Evolutionary conservation across 1,284 basidiomycete species (phyloP).

Genomic region (Boletellus deceptivus): DNA sequence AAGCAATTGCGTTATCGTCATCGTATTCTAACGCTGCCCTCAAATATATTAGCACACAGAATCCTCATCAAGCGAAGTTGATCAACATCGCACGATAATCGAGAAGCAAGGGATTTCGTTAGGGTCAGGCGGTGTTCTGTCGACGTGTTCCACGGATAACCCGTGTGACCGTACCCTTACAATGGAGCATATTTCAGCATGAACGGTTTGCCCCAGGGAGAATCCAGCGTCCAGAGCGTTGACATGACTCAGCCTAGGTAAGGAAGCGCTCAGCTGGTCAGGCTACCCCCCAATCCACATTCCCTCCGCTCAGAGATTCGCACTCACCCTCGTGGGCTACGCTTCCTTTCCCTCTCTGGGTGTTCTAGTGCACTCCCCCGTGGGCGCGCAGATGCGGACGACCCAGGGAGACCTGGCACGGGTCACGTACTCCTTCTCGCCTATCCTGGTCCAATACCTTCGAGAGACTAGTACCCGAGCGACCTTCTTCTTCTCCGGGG

Average conservation of each 20-base stretch:
- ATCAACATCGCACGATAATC: constrained; percentile 19
- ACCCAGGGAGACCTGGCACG: neutral
- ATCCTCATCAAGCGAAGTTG: constrained; percentile 26
- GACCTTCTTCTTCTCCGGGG: constrained; percentile 4
- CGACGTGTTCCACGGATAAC: neutral
- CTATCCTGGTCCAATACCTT: neutral
- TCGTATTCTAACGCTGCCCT: constrained; percentile 20
- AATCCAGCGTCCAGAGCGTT: too few species aligned
- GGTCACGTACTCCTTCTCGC: constrained; percentile 11
- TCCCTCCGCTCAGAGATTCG: neutral
- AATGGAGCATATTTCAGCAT: neutral
- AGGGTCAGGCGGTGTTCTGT: neutral
- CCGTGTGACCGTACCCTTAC: neutral
- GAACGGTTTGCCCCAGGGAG: neutral
- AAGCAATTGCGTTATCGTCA: constrained; percentile 24
- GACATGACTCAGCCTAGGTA: too few species aligned
- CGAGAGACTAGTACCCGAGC: neutral
- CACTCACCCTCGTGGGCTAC: neutral
- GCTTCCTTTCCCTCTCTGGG: too few species aligned
- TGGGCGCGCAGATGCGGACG: neutral
- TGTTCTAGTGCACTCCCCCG: neutral
- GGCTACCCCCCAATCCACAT: neutral
- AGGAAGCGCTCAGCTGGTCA: neutral
- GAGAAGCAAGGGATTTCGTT: constrained; percentile 15
- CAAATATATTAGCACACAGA: constrained; percentile 11